Conservation (phyloP, 2,329 filamentous ascomycete species). For the Diaporthe nobilis region DNA sequence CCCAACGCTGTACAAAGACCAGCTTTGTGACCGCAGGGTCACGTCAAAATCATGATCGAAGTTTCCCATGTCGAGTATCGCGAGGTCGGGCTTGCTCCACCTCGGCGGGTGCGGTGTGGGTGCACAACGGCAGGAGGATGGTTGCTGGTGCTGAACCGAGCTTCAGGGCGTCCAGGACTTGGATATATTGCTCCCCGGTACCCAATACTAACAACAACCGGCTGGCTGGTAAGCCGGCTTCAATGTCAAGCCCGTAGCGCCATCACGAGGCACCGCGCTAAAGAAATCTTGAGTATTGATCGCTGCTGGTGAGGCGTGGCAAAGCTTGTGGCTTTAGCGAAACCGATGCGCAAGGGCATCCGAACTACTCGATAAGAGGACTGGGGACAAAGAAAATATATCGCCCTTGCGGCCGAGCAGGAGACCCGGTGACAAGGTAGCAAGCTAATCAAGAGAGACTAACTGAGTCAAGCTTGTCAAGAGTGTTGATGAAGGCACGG, state of each 20-base stretch:
- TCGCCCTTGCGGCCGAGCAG: background rate
- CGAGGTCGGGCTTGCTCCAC: background rate
- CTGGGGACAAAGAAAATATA: conserved; percentile 20
- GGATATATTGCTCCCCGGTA: conserved; percentile 3
- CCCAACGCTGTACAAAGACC: conserved; percentile 32
- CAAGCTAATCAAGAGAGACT: background rate
- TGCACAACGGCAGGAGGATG: background rate
- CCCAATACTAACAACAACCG: background rate
- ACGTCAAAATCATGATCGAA: conserved; percentile 26
- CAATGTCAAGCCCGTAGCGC: conserved; percentile 1
- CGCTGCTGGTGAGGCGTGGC: background rate
- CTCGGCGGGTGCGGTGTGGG: background rate
- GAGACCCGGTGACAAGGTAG: background rate
- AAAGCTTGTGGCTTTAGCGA: background rate
- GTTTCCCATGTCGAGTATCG: conserved; percentile 22
- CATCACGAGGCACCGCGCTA: background rate
- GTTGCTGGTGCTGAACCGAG: background rate
- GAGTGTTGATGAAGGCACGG: background rate
- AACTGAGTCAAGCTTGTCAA: conserved; percentile 26
- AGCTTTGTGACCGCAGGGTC: conserved; percentile 27
- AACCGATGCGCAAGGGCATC: conserved; percentile 2
- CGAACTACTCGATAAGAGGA: background rate
- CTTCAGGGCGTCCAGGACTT: background rate
- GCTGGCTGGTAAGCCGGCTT: background rate
- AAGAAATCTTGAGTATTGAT: background rate